Evolutionary conservation across 441 rosid species (phyloP).

Genomic region (Aleurites moluccanus): DNA sequence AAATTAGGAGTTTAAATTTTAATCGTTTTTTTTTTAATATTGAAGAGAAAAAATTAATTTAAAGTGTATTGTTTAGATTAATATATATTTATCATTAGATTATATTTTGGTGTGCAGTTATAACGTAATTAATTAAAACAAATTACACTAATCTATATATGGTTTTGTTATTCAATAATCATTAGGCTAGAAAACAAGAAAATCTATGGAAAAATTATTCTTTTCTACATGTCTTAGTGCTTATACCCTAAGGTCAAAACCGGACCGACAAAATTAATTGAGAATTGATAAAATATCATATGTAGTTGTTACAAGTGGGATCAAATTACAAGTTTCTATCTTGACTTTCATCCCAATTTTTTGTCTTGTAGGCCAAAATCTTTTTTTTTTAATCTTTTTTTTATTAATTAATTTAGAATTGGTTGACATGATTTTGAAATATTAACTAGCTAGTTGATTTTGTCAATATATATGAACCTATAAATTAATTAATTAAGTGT

Average conservation of each 20-base stretch:
- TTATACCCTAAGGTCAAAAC: constrained; percentile 22
- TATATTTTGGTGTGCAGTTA: too few species aligned
- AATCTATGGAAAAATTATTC: not conserved
- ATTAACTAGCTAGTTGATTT: constrained; percentile 14
- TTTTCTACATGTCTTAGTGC: not conserved
- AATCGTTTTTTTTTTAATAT: too few species aligned
- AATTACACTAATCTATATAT: too few species aligned
- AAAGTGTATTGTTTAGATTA: too few species aligned
- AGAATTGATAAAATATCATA: constrained; percentile 11
- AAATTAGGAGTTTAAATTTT: too few species aligned
- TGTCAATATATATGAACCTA: constrained; percentile 10
- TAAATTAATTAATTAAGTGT: not conserved
- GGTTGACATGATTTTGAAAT: constrained; percentile 28
- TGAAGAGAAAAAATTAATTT: too few species aligned
- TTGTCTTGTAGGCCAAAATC: constrained; percentile 12
- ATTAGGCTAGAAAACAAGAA: not conserved
- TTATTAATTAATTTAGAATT: constrained; percentile 8
- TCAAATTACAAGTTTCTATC: constrained; percentile 15
- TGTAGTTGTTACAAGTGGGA: constrained; percentile 29
- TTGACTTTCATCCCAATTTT: constrained; percentile 27
- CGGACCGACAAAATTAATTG: constrained; percentile 19
- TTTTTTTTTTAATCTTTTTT: not conserved
- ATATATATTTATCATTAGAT: too few species aligned
- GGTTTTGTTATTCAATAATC: not conserved
- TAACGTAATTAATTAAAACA: too few species aligned